A percentile compares a stretch with the other conserved stretches of the same genome.
Evolutionary conservation across 169 alveolate genomes (phyloP).

Genomic region (Plasmodium cynomolgi): DNA sequence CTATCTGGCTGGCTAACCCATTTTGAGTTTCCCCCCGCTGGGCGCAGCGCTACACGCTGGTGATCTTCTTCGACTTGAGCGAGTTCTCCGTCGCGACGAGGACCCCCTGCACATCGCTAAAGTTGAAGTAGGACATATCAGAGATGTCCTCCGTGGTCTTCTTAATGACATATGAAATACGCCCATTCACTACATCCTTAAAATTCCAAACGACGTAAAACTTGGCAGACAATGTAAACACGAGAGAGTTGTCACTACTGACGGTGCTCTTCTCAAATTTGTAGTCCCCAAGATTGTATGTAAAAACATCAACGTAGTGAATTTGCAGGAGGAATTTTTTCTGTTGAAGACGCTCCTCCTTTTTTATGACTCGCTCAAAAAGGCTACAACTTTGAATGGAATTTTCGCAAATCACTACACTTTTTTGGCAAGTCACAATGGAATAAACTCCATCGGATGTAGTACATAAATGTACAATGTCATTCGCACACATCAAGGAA

Average conservation of each 20-base stretch:
- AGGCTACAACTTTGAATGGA: conserved; percentile 15
- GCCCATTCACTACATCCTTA: conserved; percentile 12
- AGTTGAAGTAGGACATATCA: conserved; percentile 37
- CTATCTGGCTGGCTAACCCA: no score
- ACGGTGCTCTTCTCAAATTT: conserved; percentile 26
- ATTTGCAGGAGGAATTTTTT: conserved; percentile 21
- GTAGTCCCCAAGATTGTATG: conserved; percentile 43
- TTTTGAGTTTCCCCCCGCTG: neutral
- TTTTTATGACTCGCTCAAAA: conserved; percentile 39
- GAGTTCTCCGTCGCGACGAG: conserved; percentile 49
- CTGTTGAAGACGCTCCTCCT: conserved; percentile 33
- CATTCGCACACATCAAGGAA: conserved; percentile 19
- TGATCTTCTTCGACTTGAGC: conserved; percentile 25
- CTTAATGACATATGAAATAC: conserved; percentile 29
- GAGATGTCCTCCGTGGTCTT: conserved; percentile 26
- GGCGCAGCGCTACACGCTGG: neutral
- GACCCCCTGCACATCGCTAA: conserved; percentile 4
- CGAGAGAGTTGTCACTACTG: conserved; percentile 1
- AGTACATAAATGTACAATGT: conserved; percentile 48
- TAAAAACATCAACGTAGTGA: conserved; percentile 41
- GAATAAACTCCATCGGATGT: conserved; percentile 37
- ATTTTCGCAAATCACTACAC: conserved; percentile 38
- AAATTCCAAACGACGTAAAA: conserved; percentile 64
- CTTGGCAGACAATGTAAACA: conserved; percentile 33
- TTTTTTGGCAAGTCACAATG: conserved; percentile 39